Percentiles rank a stretch among this genome's conserved stretches.
These are phyloP conservation scores for Tillandsia fasciculata DNA, from an alignment of 176 grass and related monocot genomes.

Conservation along the genomic window DNA sequence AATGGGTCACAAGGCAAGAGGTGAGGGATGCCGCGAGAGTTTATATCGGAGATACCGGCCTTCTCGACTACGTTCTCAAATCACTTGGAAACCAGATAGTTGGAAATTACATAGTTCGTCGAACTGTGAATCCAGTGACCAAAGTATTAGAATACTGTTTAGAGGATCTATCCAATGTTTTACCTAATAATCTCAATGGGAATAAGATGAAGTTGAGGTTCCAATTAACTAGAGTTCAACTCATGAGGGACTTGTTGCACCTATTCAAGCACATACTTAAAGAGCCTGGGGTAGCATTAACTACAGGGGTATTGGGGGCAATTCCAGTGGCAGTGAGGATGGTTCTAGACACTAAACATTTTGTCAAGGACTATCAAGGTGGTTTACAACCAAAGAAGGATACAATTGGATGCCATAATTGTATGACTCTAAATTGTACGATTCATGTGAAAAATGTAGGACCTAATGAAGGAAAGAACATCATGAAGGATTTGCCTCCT, in stretches of 20 bases:
- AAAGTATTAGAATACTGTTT: conserved; percentile 92
- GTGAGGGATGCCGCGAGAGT: conserved; percentile 76
- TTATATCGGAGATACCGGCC: conserved; percentile 78
- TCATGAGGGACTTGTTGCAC: conserved; percentile 52
- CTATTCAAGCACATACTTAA: conserved; percentile 51
- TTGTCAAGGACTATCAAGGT: conserved; percentile 64
- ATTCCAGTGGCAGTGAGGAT: conserved; percentile 48
- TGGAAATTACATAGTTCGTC: conserved; percentile 71
- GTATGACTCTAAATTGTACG: conserved; percentile 50
- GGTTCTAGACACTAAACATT: conserved; percentile 67
- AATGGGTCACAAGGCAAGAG: conserved; percentile 88
- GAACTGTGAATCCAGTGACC: conserved; percentile 83
- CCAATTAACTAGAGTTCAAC: conserved; percentile 58
- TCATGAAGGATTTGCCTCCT: conserved; percentile 17
- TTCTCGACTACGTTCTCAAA: conserved; percentile 89
- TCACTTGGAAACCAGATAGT: conserved; percentile 84
- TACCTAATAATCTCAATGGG: conserved; percentile 31
- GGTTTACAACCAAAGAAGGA: conserved; percentile 9
- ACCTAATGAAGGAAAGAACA: conserved; percentile 12
- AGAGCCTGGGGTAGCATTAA: conserved; percentile 31
- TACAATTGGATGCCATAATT: conserved; percentile 17
- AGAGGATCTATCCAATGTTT: conserved; percentile 69
- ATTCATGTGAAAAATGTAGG: conserved; percentile 30
- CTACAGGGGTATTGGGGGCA: conserved; percentile 29
- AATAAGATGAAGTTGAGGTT: conserved; percentile 52